Evolutionary conservation across 2,329 filamentous ascomycete genomes (phyloP), one percentile per base, ranked within the genome.

Genomic region (Xylariales sp.): DNA sequence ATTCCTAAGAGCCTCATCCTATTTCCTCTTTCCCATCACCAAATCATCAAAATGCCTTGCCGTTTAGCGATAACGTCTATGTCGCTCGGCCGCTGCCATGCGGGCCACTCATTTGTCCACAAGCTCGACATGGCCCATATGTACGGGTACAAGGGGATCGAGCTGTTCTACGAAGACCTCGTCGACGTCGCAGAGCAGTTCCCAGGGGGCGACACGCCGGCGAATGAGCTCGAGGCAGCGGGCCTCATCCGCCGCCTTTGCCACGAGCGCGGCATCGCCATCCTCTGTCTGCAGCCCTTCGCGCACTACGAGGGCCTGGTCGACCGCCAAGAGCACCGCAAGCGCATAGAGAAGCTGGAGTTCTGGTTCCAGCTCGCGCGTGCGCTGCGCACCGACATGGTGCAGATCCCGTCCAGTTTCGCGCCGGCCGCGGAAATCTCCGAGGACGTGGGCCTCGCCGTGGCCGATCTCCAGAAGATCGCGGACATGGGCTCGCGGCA

Each of bases 131-230:
- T 89, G 81, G 92, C 92, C 9, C 82, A 86, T 5, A 82, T 83
- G 62, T 85, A 91, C 72, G 89, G 89, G 23, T 88, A 93, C 76
- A 78, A 85, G 66, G 91, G 90, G 59, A 87, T 95, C 71, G 92
- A 95, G 77, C 83, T 94, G 23, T 94, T 93, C 82, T 89, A 91
- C 78, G 92, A 95, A 76, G 92, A 95, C 77, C 84, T 95, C 3
- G 81, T 87, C 66, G 87, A 89, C 73, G 75, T 91, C 14, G 87
- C 90, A 32, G 71, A 77, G 53, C 64, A 83, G 0, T 76, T 85
- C 1, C 76, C 82, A 2, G 82, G 83, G 49, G 78, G 80, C 39
- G 75, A 81, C 32, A 80, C 78, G 12, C 73, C 79, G 14, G 75
- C 81, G 9, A 84, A 83, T 71, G 83, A 89, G 46, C 73, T 91